phyloP scores from a whole-genome alignment of 805 yeast species.

The Babjeviella inositovora region DNA sequence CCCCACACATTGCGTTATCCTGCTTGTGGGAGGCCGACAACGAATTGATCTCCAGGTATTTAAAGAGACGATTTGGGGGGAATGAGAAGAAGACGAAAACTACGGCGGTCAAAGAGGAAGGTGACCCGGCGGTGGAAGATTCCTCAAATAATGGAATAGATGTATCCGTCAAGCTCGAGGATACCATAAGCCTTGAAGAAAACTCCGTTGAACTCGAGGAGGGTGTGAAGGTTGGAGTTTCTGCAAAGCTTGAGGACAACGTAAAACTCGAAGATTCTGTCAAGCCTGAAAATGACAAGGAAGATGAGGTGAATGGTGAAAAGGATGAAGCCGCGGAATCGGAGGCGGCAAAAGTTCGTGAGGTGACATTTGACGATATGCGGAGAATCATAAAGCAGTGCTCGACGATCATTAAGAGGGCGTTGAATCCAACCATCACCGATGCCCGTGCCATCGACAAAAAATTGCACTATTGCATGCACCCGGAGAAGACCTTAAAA shows the following conservation, averaged over 20 bases:
- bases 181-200: constrained; percentile 2
- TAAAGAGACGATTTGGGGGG: constrained; percentile 41
- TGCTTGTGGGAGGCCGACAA: constrained; percentile 58
- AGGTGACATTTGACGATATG: constrained; percentile 23
- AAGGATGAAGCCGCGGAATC: constrained; percentile 3
- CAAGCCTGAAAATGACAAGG: constrained; percentile 1
- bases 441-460: constrained; percentile 48
- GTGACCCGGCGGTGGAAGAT: constrained; percentile 1
- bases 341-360: constrained; percentile 4
- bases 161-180: too few species aligned
- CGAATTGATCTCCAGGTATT: constrained; percentile 46
- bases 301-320: constrained; percentile 1
- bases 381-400: constrained; percentile 31
- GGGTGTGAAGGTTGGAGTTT: constrained; percentile 3
- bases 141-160: constrained; percentile 4
- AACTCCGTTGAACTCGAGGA: constrained; percentile 3
- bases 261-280: constrained; percentile 5
- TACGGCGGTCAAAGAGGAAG: constrained; percentile 3
- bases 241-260: constrained; percentile 3
- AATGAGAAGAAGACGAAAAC: constrained; percentile 4
- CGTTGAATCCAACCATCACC: constrained; percentile 33
- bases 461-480: constrained; percentile 44
- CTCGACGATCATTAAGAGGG: constrained; percentile 21
- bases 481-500: constrained; percentile 37
- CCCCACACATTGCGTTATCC: constrained; percentile 92